Percentiles rank a stretch among this genome's conserved stretches.
Evolutionary conservation across 1,284 basidiomycete species (phyloP).

Genomic region (Takashimella tepidaria): DNA sequence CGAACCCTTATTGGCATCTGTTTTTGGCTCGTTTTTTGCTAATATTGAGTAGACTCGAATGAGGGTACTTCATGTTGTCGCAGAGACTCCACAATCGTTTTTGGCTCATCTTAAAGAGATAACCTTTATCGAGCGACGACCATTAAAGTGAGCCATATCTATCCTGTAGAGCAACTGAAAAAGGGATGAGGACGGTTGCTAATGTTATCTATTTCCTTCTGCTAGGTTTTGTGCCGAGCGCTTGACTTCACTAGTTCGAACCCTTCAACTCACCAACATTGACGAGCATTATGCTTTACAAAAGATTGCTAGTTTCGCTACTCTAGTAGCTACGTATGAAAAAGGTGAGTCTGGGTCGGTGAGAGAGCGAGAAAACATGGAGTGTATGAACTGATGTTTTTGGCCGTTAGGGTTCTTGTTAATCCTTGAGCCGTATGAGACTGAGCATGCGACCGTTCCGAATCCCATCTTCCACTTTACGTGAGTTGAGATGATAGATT

Average conservation of each 20-base stretch:
- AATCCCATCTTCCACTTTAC: conserved; percentile 99
- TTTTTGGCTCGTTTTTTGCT: background rate
- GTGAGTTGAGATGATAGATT: conserved; percentile 58
- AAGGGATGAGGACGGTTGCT: too few relatives aligned
- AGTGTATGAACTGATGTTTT: conserved; percentile 7
- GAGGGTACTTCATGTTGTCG: conserved; percentile 97
- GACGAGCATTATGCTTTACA: conserved; percentile 91
- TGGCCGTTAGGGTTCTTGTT: conserved; percentile 74
- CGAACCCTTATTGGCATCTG: background rate
- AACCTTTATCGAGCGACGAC: conserved; percentile 94
- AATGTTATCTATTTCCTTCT: conserved; percentile 11
- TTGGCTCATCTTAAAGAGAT: conserved; percentile 98
- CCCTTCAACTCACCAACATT: conserved; percentile 80
- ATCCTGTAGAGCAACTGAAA: too few relatives aligned
- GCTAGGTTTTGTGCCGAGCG: conserved; percentile 94
- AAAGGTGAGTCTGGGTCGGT: conserved; percentile 60
- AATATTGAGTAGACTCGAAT: conserved; percentile 70
- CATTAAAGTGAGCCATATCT: conserved; percentile 81
- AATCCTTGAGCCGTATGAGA: conserved; percentile 97
- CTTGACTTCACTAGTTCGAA: conserved; percentile 86
- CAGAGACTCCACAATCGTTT: conserved; percentile 98
- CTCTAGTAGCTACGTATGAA: conserved; percentile 95
- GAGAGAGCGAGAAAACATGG: too few relatives aligned
- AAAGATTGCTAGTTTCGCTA: conserved; percentile 94
- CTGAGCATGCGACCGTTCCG: conserved; percentile 95